These are phyloP conservation scores for Diaporthe amygdali DNA, from an alignment of 2,329 filamentous ascomycete genomes.

Conservation along the genomic window DNA sequence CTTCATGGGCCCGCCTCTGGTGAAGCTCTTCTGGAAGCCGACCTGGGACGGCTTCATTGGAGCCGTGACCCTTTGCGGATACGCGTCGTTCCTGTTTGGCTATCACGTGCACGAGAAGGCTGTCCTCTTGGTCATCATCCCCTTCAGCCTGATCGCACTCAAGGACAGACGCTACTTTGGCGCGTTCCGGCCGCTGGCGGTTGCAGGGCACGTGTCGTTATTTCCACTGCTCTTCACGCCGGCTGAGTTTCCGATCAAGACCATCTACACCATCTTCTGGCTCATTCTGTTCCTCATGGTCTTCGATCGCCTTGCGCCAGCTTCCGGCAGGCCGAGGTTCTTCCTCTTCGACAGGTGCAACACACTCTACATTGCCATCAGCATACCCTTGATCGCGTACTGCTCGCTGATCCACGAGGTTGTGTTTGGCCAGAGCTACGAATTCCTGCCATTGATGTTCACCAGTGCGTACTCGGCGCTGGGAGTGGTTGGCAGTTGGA, in stretches of 20 bases:
- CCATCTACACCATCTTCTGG: conserved; percentile 91
- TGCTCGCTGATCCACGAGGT: conserved; percentile 83
- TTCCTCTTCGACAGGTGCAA: conserved; percentile 93
- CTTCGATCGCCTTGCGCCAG: conserved; percentile 88
- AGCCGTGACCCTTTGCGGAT: conserved; percentile 89
- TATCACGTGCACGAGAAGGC: conserved; percentile 99
- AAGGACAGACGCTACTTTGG: conserved; percentile 89
- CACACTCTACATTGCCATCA: conserved; percentile 85
- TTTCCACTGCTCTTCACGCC: conserved; percentile 93
- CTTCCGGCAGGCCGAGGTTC: conserved; percentile 77
- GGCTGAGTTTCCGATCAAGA: conserved; percentile 93
- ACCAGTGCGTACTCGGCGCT: conserved; percentile 93
- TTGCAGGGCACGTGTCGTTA: conserved; percentile 92
- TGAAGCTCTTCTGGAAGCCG: conserved; percentile 81
- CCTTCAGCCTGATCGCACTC: conserved; percentile 90
- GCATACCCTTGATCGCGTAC: conserved; percentile 88
- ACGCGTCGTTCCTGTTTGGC: conserved; percentile 94
- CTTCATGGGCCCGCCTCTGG: conserved; percentile 79
- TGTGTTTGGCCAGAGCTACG: conserved; percentile 81
- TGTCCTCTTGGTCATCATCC: conserved; percentile 90
- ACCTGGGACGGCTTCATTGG: conserved; percentile 91
- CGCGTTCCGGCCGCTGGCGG: conserved; percentile 88
- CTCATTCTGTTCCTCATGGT: conserved; percentile 82
- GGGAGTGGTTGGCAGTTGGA: conserved; percentile 94
- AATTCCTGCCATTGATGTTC: conserved; percentile 97